Conservation (phyloP, 768 basidiomycete genomes). For the Mycena rosella region DNA sequence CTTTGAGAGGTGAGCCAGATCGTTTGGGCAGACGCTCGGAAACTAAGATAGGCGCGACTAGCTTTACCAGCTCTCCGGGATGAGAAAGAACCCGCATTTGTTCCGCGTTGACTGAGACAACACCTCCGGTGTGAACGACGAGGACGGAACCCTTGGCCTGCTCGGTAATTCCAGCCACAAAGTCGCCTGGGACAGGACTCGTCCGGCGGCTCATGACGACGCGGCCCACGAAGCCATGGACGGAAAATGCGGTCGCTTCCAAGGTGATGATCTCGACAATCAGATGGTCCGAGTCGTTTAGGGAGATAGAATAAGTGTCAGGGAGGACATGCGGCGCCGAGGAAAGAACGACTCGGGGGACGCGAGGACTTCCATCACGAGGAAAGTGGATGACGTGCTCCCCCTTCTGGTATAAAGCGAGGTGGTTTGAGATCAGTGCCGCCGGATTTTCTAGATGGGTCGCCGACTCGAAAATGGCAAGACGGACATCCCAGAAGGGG, state of each 20-base stretch:
- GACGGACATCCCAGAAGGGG: conserved; percentile 14
- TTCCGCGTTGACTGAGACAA: background rate
- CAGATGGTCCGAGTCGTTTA: background rate
- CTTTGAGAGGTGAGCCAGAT: no score
- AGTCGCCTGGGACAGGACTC: background rate
- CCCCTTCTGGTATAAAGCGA: background rate
- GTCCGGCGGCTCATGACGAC: background rate
- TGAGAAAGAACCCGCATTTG: no score
- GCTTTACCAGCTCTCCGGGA: no score
- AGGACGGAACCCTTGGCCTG: background rate
- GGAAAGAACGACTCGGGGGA: conserved; percentile 10
- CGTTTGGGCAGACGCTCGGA: no score
- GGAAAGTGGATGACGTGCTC: conserved; percentile 17
- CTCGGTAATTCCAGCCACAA: background rate
- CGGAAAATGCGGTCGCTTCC: background rate
- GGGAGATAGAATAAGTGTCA: background rate
- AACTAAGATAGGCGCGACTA: no score
- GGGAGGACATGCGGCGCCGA: background rate
- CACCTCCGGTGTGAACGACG: background rate
- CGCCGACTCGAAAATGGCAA: conserved; percentile 18
- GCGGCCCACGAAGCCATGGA: background rate
- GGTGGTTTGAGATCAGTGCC: conserved; percentile 6
- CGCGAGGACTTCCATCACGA: conserved; percentile 3
- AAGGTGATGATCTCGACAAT: background rate
- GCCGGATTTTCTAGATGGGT: conserved; percentile 9